phyloP scores from a whole-genome alignment of 768 basidiomycete genomes.

The Boletales sp. region DNA sequence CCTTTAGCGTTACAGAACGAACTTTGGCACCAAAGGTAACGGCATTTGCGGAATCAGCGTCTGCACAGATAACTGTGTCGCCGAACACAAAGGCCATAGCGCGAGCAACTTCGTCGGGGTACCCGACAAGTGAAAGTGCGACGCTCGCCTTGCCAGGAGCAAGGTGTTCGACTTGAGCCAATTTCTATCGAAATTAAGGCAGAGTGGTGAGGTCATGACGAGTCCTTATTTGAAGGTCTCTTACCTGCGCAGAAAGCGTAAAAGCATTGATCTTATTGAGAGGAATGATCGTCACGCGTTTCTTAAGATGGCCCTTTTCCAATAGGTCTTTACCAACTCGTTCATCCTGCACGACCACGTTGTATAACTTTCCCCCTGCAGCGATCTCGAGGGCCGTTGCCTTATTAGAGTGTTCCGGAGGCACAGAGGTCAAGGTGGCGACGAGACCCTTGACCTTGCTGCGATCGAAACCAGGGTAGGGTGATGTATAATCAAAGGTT shows the following conservation, averaged over 20 bases:
- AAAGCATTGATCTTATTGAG: constrained; percentile 83
- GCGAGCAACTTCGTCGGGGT: constrained; percentile 72
- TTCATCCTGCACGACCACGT: constrained; percentile 93
- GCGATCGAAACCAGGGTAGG: constrained; percentile 78
- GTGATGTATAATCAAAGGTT: constrained; percentile 80
- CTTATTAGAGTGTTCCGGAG: constrained; percentile 65
- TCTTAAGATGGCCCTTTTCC: constrained; percentile 72
- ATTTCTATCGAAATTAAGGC: constrained; percentile 51
- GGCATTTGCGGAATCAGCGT: constrained; percentile 78
- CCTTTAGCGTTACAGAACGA: constrained; percentile 88
- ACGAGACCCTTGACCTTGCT: constrained; percentile 88
- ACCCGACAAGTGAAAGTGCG: constrained; percentile 87
- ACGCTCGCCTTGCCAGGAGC: constrained; percentile 79
- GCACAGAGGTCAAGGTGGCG: constrained; percentile 80
- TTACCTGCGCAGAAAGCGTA: constrained; percentile 48
- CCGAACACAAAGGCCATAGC: constrained; percentile 95
- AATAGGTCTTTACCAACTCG: constrained; percentile 82
- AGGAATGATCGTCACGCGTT: constrained; percentile 91
- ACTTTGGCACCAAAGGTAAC: constrained; percentile 77
- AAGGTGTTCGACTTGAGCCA: constrained; percentile 64
- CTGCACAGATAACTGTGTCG: constrained; percentile 87
- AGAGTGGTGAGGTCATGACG: not conserved
- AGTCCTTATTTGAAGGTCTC: not conserved
- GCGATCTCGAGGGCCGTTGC: constrained; percentile 92
- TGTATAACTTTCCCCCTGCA: constrained; percentile 85